Base-by-base conservation (phyloP, 495 filamentous ascomycete species). In the Aspergillus leporis region DNA sequence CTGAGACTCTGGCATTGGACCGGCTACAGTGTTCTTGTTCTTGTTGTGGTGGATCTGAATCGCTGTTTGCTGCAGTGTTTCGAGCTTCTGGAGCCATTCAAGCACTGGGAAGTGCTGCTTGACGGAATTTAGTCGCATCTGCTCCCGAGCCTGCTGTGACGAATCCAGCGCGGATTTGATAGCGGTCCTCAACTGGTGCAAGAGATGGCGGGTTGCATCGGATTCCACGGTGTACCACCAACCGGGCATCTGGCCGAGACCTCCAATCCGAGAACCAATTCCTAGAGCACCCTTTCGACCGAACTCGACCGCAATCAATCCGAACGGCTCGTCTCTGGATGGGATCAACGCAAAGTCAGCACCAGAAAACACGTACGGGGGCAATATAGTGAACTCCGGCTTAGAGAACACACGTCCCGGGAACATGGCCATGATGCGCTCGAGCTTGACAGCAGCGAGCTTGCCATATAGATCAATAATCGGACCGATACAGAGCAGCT, bases 341-440 rank as follows among this genome's bases (percentile, higher is more conserved):
- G 89, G 89, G 55, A 92, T 91, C 28, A 92, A 75, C n/a, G 89
- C 88, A 59, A 92, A 91, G 50, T 92, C 89, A 18, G 89, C 87
- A 21, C 89, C 89, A 53, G 84, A 88, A 73, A 91, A 91, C 61
- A 92, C 86, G 69, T 82, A 91, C 0, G 87, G 86, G 14, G 87
- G 89, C 0, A 92, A 74, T 0, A 84, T 80, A 0, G 88, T 91
- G 68, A 91, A 91, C 69, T 91, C 85, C 4, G 89, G 89, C 70
- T 86, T 90, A 14, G 87, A 90, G 72, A 76, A 91, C 0, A 92
- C 89, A 6, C 89, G 74, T 16, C 83, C 83, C 16, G 89, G 88
- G 56, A 91, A 91, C 32, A 85, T 70, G 53, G 87, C 76, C 88
- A 90, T 91, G 71, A 91, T 81, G 52, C 80, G 80, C 19, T 83